Evolutionary conservation across 2,329 filamentous ascomycete species (phyloP).

Genomic region (Daldinia sp.): DNA sequence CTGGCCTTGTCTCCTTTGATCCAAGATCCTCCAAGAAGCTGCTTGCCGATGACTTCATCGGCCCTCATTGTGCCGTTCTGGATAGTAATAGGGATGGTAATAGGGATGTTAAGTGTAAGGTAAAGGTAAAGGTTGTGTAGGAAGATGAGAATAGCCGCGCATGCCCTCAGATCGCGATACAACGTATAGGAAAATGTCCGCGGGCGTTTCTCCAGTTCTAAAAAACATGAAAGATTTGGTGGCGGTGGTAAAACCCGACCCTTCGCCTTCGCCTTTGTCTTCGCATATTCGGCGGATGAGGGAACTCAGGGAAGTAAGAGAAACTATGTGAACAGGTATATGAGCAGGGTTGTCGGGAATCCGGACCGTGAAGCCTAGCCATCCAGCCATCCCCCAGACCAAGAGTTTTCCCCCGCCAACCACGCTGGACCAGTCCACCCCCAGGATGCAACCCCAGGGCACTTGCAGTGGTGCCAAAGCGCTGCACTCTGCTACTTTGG

Average conservation of each 20-base stretch:
- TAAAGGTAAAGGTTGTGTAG: constrained; percentile 1
- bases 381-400: constrained; percentile 42
- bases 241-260: constrained; percentile 18
- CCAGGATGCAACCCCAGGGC: constrained; percentile 38
- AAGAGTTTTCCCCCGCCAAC: constrained; percentile 43
- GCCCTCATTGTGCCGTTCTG: constrained; percentile 25
- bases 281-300: constrained; percentile 23
- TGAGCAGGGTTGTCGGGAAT: constrained; percentile 34
- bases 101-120: neutral
- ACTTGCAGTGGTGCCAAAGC: constrained; percentile 33
- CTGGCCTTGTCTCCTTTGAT: constrained; percentile 10
- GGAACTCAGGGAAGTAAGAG: no score
- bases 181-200: constrained; percentile 33
- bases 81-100: constrained; percentile 18
- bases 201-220: constrained; percentile 25
- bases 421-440: constrained; percentile 39
- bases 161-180: constrained; percentile 16
- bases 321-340: constrained; percentile 11
- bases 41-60: constrained; percentile 33
- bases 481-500: constrained; percentile 32
- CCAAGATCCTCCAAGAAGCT: constrained; percentile 8
- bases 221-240: constrained; percentile 26
- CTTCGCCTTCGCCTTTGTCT: constrained; percentile 14
- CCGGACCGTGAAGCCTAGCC: constrained; percentile 42
- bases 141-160: constrained; percentile 29